Evolutionary conservation across 2,329 filamentous ascomycete species (phyloP).

Genomic region (Parasarocladium wereldwijsianum): DNA sequence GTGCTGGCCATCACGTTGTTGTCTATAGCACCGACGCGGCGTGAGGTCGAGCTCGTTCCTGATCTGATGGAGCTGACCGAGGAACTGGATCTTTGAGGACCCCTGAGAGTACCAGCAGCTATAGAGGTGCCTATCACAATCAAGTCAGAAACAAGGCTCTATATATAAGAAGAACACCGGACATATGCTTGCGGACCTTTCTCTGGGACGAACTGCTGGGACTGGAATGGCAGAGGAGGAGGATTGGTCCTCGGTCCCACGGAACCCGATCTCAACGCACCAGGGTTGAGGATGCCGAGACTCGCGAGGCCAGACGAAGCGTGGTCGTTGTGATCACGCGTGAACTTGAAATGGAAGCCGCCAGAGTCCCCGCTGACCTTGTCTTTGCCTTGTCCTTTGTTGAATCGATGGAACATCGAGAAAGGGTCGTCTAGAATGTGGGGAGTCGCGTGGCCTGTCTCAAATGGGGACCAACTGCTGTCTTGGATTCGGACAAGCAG

Average conservation of each 20-base stretch:
- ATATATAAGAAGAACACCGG: too few species aligned
- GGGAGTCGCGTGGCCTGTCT: too few species aligned
- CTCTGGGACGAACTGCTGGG: conserved; percentile 22
- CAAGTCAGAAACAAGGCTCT: too few species aligned
- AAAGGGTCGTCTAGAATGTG: too few species aligned
- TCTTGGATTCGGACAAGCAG: too few species aligned
- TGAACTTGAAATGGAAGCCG: conserved; percentile 4
- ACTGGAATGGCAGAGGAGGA: conserved; percentile 12
- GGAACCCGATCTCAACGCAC: conserved; percentile 9
- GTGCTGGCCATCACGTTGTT: conserved; percentile 29
- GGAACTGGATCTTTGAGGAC: conserved; percentile 16
- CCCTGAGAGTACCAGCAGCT: conserved; percentile 12
- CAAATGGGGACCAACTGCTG: too few species aligned
- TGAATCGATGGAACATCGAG: conserved; percentile 24
- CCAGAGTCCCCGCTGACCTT: conserved; percentile 12
- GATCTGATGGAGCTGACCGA: conserved; percentile 19
- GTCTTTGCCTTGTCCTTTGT: conserved; percentile 12
- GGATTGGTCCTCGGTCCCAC: conserved; percentile 13
- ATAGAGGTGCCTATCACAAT: conserved; percentile 16
- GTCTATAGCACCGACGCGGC: conserved; percentile 20
- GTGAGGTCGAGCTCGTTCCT: conserved; percentile 15
- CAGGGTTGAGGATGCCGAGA: conserved; percentile 15
- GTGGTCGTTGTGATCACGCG: conserved; percentile 3
- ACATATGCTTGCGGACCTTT: conserved; percentile 27
- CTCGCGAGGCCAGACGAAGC: conserved; percentile 1